Conservation (phyloP, 257 asterid genomes). For the Petunia axillaris region DNA sequence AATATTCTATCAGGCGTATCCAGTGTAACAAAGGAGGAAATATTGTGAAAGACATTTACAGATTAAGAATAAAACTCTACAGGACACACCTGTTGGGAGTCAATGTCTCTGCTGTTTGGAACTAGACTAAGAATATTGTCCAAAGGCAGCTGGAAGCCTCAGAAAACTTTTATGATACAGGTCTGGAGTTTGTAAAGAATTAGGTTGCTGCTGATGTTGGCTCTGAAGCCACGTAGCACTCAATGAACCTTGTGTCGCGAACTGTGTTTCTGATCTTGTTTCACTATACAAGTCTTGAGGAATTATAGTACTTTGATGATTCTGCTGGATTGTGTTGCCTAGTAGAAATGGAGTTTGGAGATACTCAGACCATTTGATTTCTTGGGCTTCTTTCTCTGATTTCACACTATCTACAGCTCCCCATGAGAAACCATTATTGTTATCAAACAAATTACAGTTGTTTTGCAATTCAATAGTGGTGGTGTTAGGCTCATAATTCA, state of each 20-base stretch:
- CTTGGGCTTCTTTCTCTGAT: constrained; percentile 39
- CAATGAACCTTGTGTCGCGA: constrained; percentile 34
- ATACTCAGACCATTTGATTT: constrained; percentile 70
- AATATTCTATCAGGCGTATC: constrained; percentile 38
- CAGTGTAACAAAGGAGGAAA: constrained; percentile 39
- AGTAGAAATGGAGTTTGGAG: constrained; percentile 61
- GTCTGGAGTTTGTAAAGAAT: constrained; percentile 41
- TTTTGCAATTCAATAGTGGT: constrained; percentile 34
- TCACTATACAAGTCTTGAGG: constrained; percentile 46
- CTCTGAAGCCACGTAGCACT: constrained; percentile 42
- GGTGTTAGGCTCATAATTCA: constrained; percentile 40
- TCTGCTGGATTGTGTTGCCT: constrained; percentile 34
- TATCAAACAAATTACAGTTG: constrained; percentile 39
- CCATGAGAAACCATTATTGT: constrained; percentile 42
- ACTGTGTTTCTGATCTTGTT: constrained; percentile 32
- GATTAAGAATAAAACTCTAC: constrained; percentile 49
- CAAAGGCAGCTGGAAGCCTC: constrained; percentile 58
- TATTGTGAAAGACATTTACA: constrained; percentile 65
- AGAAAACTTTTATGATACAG: constrained; percentile 62
- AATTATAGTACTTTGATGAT: constrained; percentile 21
- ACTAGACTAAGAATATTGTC: constrained; percentile 56
- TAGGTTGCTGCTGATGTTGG: constrained; percentile 41
- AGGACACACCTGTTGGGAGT: constrained; percentile 45
- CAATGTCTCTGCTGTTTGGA: background rate
- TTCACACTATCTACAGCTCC: constrained; percentile 37